Evolutionary conservation across 1,284 basidiomycete genomes (phyloP).

Genomic region (Caloboletus firmus): DNA sequence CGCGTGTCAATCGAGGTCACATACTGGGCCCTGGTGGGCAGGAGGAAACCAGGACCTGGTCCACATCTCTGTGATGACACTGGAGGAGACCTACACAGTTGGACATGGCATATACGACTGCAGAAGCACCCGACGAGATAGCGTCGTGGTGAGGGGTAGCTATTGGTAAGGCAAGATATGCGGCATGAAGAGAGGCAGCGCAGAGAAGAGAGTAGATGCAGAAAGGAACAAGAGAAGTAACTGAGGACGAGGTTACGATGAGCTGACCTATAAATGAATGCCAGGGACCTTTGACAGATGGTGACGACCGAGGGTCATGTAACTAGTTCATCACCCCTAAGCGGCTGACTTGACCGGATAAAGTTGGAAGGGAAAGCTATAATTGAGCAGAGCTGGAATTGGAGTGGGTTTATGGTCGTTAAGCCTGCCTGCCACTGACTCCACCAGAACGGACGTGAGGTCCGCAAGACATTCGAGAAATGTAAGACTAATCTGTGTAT

Average conservation of each 20-base stretch:
- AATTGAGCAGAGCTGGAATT: no score
- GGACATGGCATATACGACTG: not conserved
- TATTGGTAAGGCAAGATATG: not conserved
- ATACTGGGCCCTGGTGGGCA: not conserved
- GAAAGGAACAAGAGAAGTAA: not conserved
- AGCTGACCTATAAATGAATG: constrained; percentile 6
- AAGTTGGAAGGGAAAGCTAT: no score
- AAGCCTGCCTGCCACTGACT: no score
- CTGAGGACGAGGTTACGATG: not conserved
- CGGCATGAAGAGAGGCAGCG: not conserved
- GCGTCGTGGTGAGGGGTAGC: not conserved
- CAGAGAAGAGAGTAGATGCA: not conserved
- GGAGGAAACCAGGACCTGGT: not conserved
- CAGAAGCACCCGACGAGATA: not conserved
- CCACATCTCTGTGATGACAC: not conserved
- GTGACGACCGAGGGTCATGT: not conserved
- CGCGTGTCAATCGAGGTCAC: not conserved
- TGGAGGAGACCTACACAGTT: not conserved
- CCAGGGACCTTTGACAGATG: not conserved
- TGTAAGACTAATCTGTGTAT: no score
- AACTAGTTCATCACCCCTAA: not conserved
- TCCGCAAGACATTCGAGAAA: no score
- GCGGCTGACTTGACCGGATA: no score
- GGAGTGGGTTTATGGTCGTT: no score
- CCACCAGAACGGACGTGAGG: no score